These are phyloP conservation scores for Fusarium cicatricum DNA, from an alignment of 2,329 filamentous ascomycete genomes.

Conservation along the genomic window DNA sequence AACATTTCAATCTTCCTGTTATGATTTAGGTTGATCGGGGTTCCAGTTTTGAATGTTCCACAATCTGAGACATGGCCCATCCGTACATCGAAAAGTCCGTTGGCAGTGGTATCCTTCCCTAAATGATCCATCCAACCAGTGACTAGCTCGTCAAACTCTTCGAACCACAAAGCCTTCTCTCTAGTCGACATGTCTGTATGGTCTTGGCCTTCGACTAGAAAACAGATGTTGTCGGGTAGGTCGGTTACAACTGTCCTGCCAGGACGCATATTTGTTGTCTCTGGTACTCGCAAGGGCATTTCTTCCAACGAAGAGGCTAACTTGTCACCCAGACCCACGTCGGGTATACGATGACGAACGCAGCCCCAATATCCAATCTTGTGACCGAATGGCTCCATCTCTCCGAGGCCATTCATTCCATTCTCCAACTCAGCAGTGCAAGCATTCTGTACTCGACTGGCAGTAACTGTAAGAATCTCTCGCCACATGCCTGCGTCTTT, in stretches of 20 bases:
- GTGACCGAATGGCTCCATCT: background rate
- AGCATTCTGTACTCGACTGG: constrained; percentile 1
- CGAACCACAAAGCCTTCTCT: constrained; percentile 7
- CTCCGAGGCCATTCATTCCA: background rate
- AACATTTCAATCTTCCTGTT: constrained; percentile 13
- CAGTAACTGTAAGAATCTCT: background rate
- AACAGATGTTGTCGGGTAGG: constrained; percentile 10
- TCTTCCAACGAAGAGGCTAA: background rate
- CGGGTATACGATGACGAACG: background rate
- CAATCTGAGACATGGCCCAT: background rate
- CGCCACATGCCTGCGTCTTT: constrained; percentile 11
- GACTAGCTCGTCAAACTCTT: constrained; percentile 10
- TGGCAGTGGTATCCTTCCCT: background rate
- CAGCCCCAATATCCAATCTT: constrained; percentile 16
- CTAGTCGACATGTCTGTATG: background rate
- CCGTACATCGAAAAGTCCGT: background rate
- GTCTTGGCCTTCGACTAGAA: constrained; percentile 12
- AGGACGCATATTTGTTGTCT: background rate
- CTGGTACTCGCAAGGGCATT: background rate
- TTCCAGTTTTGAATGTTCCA: background rate
- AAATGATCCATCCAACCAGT: constrained; percentile 6
- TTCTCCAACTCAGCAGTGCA: background rate
- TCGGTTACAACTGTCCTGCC: constrained; percentile 1
- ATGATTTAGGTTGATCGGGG: background rate
- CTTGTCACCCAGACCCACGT: background rate